Conservation (phyloP, 2,329 filamentous ascomycete species). For the Bipolaris gigantea region DNA sequence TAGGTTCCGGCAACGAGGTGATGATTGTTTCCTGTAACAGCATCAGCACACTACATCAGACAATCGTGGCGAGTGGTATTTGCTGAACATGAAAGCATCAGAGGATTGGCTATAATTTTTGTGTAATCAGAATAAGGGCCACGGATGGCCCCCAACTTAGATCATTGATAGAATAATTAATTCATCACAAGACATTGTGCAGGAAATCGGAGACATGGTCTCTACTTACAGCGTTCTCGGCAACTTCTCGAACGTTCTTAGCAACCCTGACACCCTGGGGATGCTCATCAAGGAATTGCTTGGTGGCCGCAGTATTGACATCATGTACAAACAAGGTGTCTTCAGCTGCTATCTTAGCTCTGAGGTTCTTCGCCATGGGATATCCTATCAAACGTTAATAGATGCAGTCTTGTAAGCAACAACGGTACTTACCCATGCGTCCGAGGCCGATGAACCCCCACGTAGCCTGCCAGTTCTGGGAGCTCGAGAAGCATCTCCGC, state of each 20-base stretch:
- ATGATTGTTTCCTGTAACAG: conserved; percentile 74
- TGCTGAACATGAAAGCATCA: conserved; percentile 49
- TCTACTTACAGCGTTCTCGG: conserved; percentile 65
- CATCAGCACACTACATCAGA: conserved; percentile 20
- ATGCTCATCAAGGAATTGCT: conserved; percentile 61
- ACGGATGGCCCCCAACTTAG: conserved; percentile 69
- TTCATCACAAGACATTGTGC: conserved; percentile 53
- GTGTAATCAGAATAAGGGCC: conserved; percentile 63
- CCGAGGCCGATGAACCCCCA: conserved; percentile 57
- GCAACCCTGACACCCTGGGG: conserved; percentile 59
- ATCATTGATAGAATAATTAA: conserved; percentile 62
- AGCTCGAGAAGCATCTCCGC: conserved; percentile 50
- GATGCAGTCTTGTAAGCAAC: conserved; percentile 25
- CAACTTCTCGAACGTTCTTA: conserved; percentile 61
- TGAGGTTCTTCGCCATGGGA: conserved; percentile 72
- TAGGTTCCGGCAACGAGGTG: conserved; percentile 85
- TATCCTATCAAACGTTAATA: conserved; percentile 53
- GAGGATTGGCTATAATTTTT: conserved; percentile 73
- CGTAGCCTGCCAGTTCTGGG: conserved; percentile 45
- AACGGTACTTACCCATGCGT: conserved; percentile 50
- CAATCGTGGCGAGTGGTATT: conserved; percentile 5
- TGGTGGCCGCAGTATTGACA: conserved; percentile 60
- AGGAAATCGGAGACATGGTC: conserved; percentile 1
- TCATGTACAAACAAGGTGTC: conserved; percentile 69
- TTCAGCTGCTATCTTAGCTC: conserved; percentile 63